A percentile compares a stretch with the other conserved stretches of the same genome.
phyloP scores from a whole-genome alignment of 495 filamentous ascomycete genomes.

The Aspergillus asperescens region DNA sequence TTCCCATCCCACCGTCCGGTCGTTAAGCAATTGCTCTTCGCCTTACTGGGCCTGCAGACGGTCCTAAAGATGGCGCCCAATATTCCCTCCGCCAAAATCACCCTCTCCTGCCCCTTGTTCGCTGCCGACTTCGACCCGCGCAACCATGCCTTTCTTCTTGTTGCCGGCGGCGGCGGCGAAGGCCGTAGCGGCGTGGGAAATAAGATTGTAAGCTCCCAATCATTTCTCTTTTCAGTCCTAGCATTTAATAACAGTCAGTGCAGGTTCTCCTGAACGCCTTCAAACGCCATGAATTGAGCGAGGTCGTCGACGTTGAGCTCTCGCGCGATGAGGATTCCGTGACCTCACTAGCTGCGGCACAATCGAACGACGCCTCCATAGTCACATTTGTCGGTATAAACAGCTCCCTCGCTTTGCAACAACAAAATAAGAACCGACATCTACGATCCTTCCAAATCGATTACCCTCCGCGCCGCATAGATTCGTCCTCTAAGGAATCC shows the following conservation, averaged over 20 bases:
- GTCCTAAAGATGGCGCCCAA: conserved; percentile 43
- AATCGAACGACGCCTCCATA: conserved; percentile 49
- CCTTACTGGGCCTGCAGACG: neutral
- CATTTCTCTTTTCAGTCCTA: too few relatives aligned
- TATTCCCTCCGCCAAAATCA: conserved; percentile 58
- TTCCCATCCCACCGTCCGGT: neutral
- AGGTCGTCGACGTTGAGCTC: conserved; percentile 70
- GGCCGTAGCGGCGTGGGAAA: conserved; percentile 82
- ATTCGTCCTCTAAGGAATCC: neutral
- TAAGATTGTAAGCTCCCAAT: conserved; percentile 62
- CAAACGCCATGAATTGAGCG: conserved; percentile 55
- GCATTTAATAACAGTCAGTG: neutral
- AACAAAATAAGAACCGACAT: conserved; percentile 80
- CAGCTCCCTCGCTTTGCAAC: conserved; percentile 63
- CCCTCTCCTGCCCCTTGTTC: conserved; percentile 82
- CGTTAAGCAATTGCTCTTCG: neutral
- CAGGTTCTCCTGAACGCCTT: conserved; percentile 67
- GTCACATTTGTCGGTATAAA: conserved; percentile 81
- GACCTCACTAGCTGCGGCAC: conserved; percentile 67
- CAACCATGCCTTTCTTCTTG: conserved; percentile 66
- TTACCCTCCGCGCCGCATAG: conserved; percentile 28
- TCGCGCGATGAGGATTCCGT: conserved; percentile 89
- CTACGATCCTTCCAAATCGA: conserved; percentile 71
- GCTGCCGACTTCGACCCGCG: conserved; percentile 83
- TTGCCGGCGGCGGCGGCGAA: conserved; percentile 89